These are phyloP conservation scores for Globisporangium iwayamae DNA, from an alignment of 352 stramenopile species.

Conservation along the genomic window DNA sequence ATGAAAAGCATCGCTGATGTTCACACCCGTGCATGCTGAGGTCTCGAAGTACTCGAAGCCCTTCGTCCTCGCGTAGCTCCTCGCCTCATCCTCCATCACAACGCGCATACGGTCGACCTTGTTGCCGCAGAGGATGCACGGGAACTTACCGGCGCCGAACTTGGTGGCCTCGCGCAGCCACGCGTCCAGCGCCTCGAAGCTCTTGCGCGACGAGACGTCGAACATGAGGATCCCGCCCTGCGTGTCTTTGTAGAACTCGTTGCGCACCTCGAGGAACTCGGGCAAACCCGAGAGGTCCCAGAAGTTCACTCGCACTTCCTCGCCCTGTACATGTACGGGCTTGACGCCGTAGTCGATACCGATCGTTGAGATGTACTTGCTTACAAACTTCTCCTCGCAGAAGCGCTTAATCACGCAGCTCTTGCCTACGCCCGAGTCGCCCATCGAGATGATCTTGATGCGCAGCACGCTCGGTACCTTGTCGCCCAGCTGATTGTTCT, in stretches of 20 bases:
- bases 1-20: constrained; percentile 85
- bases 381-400: constrained; percentile 94
- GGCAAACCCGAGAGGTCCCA: constrained; percentile 91
- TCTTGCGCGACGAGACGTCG: constrained; percentile 68
- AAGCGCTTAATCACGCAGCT: constrained; percentile 95
- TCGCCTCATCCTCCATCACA: constrained; percentile 80
- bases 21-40: constrained; percentile 84
- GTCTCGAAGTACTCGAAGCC: constrained; percentile 92
- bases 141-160: constrained; percentile 86
- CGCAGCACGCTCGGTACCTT: constrained; percentile 46
- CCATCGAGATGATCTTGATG: constrained; percentile 95
- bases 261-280: constrained; percentile 95
- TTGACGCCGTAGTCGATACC: constrained; percentile 96
- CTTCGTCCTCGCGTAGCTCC: constrained; percentile 63
- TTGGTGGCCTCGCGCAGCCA: constrained; percentile 89
- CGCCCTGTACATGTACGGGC: constrained; percentile 64
- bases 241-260: constrained; percentile 97
- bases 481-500: constrained; percentile 24
- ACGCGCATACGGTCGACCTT: constrained; percentile 82
- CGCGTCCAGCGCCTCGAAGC: constrained; percentile 80
- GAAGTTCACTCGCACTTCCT: constrained; percentile 91
- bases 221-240: constrained; percentile 75
- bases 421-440: constrained; percentile 88
- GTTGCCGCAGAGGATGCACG: constrained; percentile 89
- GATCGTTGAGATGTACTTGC: constrained; percentile 96